phyloP scores from a whole-genome alignment of 345 rosid genomes.

The Aquilaria sinensis region DNA sequence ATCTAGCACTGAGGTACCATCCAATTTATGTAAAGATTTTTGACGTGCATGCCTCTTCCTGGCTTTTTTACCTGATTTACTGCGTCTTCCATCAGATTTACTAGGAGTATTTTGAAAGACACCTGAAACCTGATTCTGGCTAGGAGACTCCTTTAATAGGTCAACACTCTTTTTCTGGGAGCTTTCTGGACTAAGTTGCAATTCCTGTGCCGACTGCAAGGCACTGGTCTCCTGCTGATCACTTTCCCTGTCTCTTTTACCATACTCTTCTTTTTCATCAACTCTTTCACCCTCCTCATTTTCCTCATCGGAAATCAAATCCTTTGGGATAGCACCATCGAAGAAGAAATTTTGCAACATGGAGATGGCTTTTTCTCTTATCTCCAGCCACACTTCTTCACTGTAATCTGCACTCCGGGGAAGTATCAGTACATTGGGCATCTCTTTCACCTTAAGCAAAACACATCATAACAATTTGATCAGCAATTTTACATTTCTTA shows the following conservation, averaged over 20 bases:
- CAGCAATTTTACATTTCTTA: not conserved
- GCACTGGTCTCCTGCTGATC: conserved; percentile 39
- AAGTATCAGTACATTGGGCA: conserved; percentile 96
- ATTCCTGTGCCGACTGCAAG: conserved; percentile 40
- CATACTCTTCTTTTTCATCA: conserved; percentile 39
- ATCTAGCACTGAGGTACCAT: conserved; percentile 50
- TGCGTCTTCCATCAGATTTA: conserved; percentile 59
- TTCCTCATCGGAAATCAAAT: conserved; percentile 79
- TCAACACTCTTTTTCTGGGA: conserved; percentile 34
- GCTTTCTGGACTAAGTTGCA: conserved; percentile 46
- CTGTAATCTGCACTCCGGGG: conserved; percentile 99
- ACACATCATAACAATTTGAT: conserved; percentile 6
- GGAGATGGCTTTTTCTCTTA: conserved; percentile 86
- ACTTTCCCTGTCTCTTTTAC: conserved; percentile 35
- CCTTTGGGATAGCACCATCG: conserved; percentile 67
- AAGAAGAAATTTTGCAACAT: conserved; percentile 74
- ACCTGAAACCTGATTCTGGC: conserved; percentile 45
- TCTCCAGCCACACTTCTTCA: conserved; percentile 99
- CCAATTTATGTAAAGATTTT: conserved; percentile 51
- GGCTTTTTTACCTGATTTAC: conserved; percentile 92
- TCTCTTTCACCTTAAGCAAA: conserved; percentile 76
- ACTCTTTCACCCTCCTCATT: conserved; percentile 57
- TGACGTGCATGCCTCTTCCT: conserved; percentile 88
- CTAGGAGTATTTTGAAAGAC: conserved; percentile 35
- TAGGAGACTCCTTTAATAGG: conserved; percentile 44